Conservation (phyloP, 805 yeast species). For the Metschnikowia koreensis region DNA sequence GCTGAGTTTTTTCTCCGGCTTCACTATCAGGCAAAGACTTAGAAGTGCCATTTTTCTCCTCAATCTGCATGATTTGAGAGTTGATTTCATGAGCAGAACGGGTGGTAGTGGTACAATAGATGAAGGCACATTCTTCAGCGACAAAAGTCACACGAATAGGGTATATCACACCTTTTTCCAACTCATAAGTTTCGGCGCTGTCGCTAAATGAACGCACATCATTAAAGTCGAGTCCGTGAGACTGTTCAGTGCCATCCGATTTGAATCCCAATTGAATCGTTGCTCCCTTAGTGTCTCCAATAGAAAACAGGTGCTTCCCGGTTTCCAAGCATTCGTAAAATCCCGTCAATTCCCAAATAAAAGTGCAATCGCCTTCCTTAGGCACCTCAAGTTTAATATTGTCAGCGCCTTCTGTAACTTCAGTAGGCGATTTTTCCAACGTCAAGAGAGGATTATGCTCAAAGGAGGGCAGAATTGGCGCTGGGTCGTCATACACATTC, state of each 20-base stretch:
- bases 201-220: background rate
- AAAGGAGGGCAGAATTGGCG: background rate
- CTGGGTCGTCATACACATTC: background rate
- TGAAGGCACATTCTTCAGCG: background rate
- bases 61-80: background rate
- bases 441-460: background rate
- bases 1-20: background rate
- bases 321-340: background rate
- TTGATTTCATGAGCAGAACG: background rate
- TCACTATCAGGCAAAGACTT: background rate
- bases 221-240: background rate
- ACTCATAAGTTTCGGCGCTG: background rate
- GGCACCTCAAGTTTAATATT: background rate
- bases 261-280: background rate
- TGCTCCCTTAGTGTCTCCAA: background rate
- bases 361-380: background rate
- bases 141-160: background rate
- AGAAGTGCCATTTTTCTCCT: background rate
- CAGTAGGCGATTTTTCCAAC: background rate
- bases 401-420: background rate
- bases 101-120: background rate
- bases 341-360: constrained; percentile 1
- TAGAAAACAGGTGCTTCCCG: background rate
- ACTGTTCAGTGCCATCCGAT: background rate
- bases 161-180: background rate